These are phyloP conservation scores for Hypoxylon rickii DNA, from an alignment of 495 filamentous ascomycete genomes.

Conservation along the genomic window DNA sequence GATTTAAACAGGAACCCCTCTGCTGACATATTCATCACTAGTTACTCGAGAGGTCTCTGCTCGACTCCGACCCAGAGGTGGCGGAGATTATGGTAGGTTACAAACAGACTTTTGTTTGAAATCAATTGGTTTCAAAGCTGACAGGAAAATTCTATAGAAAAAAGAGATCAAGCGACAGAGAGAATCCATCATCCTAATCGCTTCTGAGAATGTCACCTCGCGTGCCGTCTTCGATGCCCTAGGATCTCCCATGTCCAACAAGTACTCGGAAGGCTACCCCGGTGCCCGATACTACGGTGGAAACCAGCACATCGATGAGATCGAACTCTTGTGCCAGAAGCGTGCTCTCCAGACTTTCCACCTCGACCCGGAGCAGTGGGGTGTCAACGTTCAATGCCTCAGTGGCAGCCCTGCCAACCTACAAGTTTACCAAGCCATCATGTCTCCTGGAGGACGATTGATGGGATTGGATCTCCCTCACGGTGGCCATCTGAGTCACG, in stretches of 20 bases:
- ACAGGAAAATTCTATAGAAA: constrained; percentile 60
- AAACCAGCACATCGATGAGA: constrained; percentile 96
- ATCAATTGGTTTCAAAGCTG: constrained; percentile 1
- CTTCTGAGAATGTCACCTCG: constrained; percentile 89
- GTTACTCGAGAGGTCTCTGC: constrained; percentile 88
- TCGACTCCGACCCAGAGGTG: constrained; percentile 87
- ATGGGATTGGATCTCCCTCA: constrained; percentile 99
- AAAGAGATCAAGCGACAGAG: constrained; percentile 95
- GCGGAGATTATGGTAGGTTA: constrained; percentile 90
- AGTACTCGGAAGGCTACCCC: constrained; percentile 99
- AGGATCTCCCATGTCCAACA: constrained; percentile 93
- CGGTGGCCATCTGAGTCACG: constrained; percentile 96
- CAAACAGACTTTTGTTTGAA: not conserved
- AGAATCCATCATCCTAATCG: constrained; percentile 98
- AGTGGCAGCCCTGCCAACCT: constrained; percentile 93
- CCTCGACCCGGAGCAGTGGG: constrained; percentile 87
- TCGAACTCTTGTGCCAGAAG: constrained; percentile 94
- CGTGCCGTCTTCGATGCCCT: constrained; percentile 88
- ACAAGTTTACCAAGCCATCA: constrained; percentile 98
- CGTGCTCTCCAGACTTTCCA: constrained; percentile 93
- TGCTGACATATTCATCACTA: constrained; percentile 64
- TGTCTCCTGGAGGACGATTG: constrained; percentile 92
- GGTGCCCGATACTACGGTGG: constrained; percentile 99
- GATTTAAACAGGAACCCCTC: constrained; percentile 1
- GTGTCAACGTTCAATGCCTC: constrained; percentile 97